Evolutionary conservation across 345 rosid species (phyloP).

Genomic region (Punica granatum): DNA sequence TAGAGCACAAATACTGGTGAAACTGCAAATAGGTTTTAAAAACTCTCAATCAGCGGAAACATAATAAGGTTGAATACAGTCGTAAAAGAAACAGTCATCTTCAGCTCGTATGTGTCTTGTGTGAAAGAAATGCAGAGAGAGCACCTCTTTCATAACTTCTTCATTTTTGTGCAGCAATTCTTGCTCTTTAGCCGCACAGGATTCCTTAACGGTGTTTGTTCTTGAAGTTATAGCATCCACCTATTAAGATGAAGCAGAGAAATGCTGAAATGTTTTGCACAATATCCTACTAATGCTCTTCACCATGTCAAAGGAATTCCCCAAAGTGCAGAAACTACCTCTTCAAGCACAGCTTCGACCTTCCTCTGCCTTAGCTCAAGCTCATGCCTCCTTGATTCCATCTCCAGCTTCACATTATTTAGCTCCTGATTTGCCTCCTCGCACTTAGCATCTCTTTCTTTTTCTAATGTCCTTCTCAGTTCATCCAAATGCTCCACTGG

Average conservation of each 20-base stretch:
- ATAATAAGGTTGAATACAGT: background rate
- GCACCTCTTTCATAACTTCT: constrained; percentile 68
- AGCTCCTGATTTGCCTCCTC: constrained; percentile 46
- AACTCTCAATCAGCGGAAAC: background rate
- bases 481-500: constrained; percentile 62
- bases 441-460: constrained; percentile 45
- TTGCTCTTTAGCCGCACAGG: constrained; percentile 51
- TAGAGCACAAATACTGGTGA: constrained; percentile 8
- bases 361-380: constrained; percentile 67
- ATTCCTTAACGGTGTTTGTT: constrained; percentile 47
- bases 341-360: constrained; percentile 61
- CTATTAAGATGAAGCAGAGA: constrained; percentile 26
- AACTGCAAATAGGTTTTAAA: constrained; percentile 11
- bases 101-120: background rate
- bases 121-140: background rate
- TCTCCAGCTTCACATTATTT: constrained; percentile 43
- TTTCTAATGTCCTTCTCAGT: constrained; percentile 40
- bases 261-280: background rate
- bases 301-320: background rate
- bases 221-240: constrained; percentile 55
- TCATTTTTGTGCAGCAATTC: constrained; percentile 43
- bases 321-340: constrained; percentile 30
- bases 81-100: background rate
- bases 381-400: constrained; percentile 52
- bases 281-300: background rate